phyloP scores from a whole-genome alignment of 192 early-diverging fungal genomes.

The Coemansia aciculifera region DNA sequence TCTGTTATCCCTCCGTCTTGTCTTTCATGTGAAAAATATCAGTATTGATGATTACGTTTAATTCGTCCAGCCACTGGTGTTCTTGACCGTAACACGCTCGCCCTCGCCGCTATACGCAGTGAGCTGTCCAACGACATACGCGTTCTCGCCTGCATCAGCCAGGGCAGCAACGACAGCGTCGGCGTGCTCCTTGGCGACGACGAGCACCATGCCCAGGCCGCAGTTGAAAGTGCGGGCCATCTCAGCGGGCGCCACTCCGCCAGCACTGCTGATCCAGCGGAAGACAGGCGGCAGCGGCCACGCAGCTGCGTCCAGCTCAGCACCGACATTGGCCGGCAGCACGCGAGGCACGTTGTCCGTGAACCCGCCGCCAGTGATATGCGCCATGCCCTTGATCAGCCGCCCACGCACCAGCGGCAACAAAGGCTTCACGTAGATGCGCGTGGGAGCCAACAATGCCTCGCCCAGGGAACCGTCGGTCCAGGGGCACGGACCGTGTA shows the following conservation, averaged over 20 bases:
- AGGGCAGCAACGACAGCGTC: conserved; percentile 62
- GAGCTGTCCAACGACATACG: conserved; percentile 74
- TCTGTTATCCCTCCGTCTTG: background rate
- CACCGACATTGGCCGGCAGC: conserved; percentile 80
- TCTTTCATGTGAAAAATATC: background rate
- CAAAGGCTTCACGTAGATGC: conserved; percentile 93
- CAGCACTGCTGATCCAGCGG: conserved; percentile 87
- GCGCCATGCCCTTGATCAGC: conserved; percentile 93
- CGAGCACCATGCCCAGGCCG: conserved; percentile 97
- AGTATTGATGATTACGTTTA: background rate
- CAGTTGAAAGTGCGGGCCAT: conserved; percentile 99
- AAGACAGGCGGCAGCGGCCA: conserved; percentile 93
- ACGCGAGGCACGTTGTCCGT: conserved; percentile 97
- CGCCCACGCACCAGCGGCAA: conserved; percentile 70
- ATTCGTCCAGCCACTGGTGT: conserved; percentile 31
- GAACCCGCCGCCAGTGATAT: conserved; percentile 99
- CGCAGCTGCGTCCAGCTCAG: conserved; percentile 73
- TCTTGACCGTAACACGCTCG: conserved; percentile 27
- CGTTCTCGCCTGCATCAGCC: conserved; percentile 61
- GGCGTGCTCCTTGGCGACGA: conserved; percentile 69
- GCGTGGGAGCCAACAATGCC: conserved; percentile 88
- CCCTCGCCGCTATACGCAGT: conserved; percentile 12
- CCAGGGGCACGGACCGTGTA: conserved; percentile 81
- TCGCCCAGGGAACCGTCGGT: conserved; percentile 61
- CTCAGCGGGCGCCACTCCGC: conserved; percentile 67